Conservation (phyloP, 306 rosid genomes). For the Quercus variabilis region DNA sequence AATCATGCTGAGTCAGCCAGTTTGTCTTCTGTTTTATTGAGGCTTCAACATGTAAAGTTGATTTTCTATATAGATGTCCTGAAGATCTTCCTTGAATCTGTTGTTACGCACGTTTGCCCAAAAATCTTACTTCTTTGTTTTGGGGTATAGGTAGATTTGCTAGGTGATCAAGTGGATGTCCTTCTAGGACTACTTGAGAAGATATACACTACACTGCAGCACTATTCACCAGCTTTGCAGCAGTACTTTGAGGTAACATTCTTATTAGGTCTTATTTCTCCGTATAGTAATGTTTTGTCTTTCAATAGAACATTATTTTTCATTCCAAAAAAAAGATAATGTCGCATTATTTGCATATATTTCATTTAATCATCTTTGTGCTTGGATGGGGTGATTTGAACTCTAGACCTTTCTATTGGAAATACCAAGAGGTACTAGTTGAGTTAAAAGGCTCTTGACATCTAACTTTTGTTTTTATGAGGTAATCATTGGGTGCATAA, state of each 20-base stretch:
- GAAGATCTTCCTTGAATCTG: not conserved
- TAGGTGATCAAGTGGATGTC: constrained; percentile 89
- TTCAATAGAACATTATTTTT: not conserved
- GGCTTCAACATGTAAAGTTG: not conserved
- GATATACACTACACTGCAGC: constrained; percentile 45
- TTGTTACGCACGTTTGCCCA: not conserved
- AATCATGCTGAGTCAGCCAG: not conserved
- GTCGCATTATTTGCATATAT: not conserved
- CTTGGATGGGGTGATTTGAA: not conserved
- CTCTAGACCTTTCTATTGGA: no score
- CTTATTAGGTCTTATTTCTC: not conserved
- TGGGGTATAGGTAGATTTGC: constrained; percentile 70
- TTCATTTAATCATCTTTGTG: not conserved
- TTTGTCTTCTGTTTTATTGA: not conserved
- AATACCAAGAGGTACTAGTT: no score
- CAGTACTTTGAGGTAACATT: constrained; percentile 53
- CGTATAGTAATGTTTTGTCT: not conserved
- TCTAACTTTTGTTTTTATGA: no score
- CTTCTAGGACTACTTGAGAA: constrained; percentile 61
- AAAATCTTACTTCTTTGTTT: not conserved
- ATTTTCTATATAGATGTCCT: not conserved
- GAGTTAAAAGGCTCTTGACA: no score
- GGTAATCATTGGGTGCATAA: no score
- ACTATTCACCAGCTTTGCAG: constrained; percentile 58
- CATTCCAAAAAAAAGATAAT: not conserved